Conservation (phyloP, 129 eudicot genomes). For the Heracleum sosnowskyi region DNA sequence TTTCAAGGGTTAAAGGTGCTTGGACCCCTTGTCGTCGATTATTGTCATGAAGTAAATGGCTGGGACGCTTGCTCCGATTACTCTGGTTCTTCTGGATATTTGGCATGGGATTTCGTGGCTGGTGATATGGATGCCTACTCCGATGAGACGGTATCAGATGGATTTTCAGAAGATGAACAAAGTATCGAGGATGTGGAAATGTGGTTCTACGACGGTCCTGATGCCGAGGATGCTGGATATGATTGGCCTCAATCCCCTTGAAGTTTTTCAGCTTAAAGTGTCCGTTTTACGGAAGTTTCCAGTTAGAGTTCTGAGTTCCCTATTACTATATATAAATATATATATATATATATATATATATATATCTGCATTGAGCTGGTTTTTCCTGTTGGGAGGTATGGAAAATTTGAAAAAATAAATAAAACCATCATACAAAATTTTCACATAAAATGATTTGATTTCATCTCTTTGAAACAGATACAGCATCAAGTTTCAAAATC, state of each 20-base stretch:
- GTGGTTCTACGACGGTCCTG: constrained; percentile 37
- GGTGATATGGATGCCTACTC: constrained; percentile 28
- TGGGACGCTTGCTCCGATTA: constrained; percentile 35
- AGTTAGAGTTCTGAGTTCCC: background rate
- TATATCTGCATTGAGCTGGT: background rate
- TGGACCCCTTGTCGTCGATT: constrained; percentile 42
- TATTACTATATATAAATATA: background rate
- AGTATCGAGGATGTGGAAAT: constrained; percentile 34
- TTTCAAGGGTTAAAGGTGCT: constrained; percentile 31
- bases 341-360: background rate
- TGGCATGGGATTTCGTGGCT: constrained; percentile 39
- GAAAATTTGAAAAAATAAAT: constrained; percentile 3
- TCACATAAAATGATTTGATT: background rate
- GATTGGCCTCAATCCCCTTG: constrained; percentile 48
- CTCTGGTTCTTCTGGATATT: constrained; percentile 34
- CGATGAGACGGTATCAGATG: constrained; percentile 24
- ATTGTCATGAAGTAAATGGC: constrained; percentile 21
- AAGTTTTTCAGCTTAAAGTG: background rate
- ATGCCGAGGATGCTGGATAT: constrained; percentile 27
- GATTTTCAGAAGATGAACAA: constrained; percentile 28
- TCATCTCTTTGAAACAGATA: constrained; percentile 10
- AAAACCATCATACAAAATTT: constrained; percentile 9
- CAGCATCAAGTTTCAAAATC: background rate
- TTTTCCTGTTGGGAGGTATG: background rate
- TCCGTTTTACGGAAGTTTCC: background rate